Evolutionary conservation across 495 filamentous ascomycete species (phyloP).

Genomic region (Lophiotrema nucula): DNA sequence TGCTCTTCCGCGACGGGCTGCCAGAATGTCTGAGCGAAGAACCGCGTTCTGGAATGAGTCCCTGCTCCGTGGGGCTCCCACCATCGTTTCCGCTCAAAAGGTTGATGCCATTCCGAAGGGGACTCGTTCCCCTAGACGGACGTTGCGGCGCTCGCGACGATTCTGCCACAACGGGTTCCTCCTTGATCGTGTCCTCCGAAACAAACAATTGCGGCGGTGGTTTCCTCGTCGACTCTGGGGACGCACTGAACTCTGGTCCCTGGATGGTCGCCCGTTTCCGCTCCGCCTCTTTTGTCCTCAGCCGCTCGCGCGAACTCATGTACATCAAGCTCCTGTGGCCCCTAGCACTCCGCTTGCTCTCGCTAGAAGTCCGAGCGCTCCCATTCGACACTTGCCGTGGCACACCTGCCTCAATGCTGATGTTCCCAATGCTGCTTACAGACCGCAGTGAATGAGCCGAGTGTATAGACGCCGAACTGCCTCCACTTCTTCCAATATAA

Average conservation of each 20-base stretch:
- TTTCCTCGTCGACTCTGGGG: constrained; percentile 4
- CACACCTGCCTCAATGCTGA: constrained; percentile 31
- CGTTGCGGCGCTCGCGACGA: constrained; percentile 23
- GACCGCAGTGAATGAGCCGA: constrained; percentile 24
- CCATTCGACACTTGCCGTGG: constrained; percentile 15
- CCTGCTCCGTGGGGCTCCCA: constrained; percentile 20
- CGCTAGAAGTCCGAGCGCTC: constrained; percentile 29
- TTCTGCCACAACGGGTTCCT: constrained; percentile 32
- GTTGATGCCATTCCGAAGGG: constrained; percentile 24
- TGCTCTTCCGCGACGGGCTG: constrained; percentile 32
- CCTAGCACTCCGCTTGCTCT: constrained; percentile 28
- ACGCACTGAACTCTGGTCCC: constrained; percentile 14
- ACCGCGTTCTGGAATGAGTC: constrained; percentile 29
- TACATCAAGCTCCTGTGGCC: constrained; percentile 35
- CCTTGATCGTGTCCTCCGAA: constrained; percentile 33
- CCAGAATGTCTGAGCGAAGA: constrained; percentile 34
- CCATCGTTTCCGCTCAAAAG: constrained; percentile 13
- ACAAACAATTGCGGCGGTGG: constrained; percentile 24
- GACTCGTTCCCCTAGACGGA: constrained; percentile 12
- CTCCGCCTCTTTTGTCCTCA: constrained; percentile 34
- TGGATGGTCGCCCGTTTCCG: constrained; percentile 27
- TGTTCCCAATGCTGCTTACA: constrained; percentile 32
- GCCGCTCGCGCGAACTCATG: constrained; percentile 40
- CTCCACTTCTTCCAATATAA: constrained; percentile 31
- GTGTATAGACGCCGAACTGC: constrained; percentile 28